Evolutionary conservation across 306 rosid genomes (phyloP).

Genomic region (Mimosa bimucronata): DNA sequence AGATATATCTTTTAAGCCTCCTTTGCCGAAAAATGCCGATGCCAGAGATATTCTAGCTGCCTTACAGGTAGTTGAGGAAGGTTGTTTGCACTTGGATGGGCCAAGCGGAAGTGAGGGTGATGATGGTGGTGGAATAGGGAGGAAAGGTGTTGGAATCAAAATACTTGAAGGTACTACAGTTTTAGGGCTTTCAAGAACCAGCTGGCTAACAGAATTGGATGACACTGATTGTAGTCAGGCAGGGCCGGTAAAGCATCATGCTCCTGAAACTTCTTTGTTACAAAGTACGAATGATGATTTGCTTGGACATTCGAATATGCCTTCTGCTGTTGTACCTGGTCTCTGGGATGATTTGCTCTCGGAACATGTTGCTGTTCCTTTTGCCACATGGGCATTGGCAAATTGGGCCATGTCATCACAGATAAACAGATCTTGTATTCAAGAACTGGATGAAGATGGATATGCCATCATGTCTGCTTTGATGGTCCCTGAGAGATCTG

Average conservation of each 20-base stretch:
- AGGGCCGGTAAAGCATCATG: constrained; percentile 40
- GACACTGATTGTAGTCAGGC: constrained; percentile 39
- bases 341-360: constrained; percentile 97
- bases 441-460: constrained; percentile 90
- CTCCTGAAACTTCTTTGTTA: constrained; percentile 39
- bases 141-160: constrained; percentile 83
- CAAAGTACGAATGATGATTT: constrained; percentile 52
- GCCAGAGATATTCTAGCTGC: constrained; percentile 91
- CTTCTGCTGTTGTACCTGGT: constrained; percentile 87
- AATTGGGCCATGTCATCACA: constrained; percentile 88
- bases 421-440: constrained; percentile 72
- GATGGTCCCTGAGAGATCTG: constrained; percentile 95
- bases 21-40: constrained; percentile 78
- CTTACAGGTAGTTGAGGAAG: constrained; percentile 88
- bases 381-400: constrained; percentile 98
- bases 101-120: constrained; percentile 58
- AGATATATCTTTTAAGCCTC: constrained; percentile 60
- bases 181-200: constrained; percentile 75
- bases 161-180: constrained; percentile 83
- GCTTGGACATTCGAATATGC: constrained; percentile 39
- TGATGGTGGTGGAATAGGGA: constrained; percentile 61
- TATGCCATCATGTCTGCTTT: constrained; percentile 85
- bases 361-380: constrained; percentile 98
- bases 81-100: constrained; percentile 82
- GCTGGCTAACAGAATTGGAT: constrained; percentile 50